These are phyloP conservation scores for Candida nanaspora DNA, from an alignment of 805 yeast genomes.

Conservation along the genomic window DNA sequence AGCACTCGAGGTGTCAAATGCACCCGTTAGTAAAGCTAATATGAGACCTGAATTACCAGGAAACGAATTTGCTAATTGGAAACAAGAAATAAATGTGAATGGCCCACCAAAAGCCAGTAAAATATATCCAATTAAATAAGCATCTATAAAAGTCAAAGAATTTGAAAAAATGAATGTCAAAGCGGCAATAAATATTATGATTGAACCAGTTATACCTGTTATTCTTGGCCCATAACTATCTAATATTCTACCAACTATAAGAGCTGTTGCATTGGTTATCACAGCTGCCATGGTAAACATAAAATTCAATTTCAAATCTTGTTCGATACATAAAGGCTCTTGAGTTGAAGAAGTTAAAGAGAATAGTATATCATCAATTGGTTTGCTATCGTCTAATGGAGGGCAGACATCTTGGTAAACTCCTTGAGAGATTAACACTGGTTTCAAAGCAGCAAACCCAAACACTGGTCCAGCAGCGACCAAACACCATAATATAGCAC, in stretches of 20 bases:
- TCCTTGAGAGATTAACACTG: constrained; percentile 69
- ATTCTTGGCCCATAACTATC: constrained; percentile 77
- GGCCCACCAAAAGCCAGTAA: constrained; percentile 88
- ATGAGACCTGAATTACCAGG: constrained; percentile 78
- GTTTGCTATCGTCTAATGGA: too few species aligned
- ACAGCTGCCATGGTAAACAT: constrained; percentile 86
- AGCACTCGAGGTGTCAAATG: constrained; percentile 90
- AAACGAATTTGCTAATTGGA: constrained; percentile 83
- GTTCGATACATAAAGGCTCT: constrained; percentile 48
- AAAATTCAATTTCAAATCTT: constrained; percentile 74
- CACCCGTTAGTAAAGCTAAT: constrained; percentile 83
- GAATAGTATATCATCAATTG: not conserved
- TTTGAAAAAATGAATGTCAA: constrained; percentile 18
- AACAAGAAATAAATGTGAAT: constrained; percentile 81
- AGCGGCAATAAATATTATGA: constrained; percentile 52
- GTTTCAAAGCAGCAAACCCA: constrained; percentile 94
- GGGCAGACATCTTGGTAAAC: constrained; percentile 62
- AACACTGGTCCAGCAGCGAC: constrained; percentile 90
- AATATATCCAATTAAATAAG: constrained; percentile 68
- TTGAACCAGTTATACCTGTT: constrained; percentile 69
- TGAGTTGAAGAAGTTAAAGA: not conserved
- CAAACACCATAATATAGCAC: constrained; percentile 83
- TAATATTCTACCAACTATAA: constrained; percentile 73
- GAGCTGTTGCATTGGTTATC: constrained; percentile 74
- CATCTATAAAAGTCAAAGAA: constrained; percentile 36